Evolutionary conservation across 2,329 filamentous ascomycete genomes (phyloP).

Genomic region (Dactylellina cionopaga): DNA sequence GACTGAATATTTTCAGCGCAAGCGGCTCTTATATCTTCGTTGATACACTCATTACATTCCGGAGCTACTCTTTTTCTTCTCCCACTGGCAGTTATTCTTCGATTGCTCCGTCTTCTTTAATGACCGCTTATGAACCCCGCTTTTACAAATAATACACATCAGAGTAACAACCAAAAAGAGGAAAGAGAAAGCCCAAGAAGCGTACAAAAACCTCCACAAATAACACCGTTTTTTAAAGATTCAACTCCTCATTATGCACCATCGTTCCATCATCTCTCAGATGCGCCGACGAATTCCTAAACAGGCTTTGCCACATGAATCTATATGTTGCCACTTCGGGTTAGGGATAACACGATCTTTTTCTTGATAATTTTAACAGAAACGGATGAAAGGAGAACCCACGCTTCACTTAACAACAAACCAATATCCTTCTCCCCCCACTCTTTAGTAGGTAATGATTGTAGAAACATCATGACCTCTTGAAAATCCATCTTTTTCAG

Average conservation of each 20-base stretch:
- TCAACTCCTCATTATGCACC: constrained; percentile 53
- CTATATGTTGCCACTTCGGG: constrained; percentile 42
- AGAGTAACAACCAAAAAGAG: not conserved
- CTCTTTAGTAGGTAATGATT: constrained; percentile 87
- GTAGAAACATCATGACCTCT: constrained; percentile 99
- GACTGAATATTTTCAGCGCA: no score
- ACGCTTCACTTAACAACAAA: constrained; percentile 87
- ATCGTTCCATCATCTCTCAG: constrained; percentile 64
- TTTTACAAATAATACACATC: no score
- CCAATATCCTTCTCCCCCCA: constrained; percentile 99
- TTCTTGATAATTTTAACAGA: no score
- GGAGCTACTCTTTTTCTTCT: no score
- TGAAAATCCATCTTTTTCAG: constrained; percentile 95
- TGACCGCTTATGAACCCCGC: not conserved
- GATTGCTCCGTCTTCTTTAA: constrained; percentile 13
- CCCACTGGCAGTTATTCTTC: no score
- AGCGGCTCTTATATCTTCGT: not conserved
- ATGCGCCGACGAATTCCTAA: constrained; percentile 93
- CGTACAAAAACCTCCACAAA: constrained; percentile 54
- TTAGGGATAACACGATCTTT: no score
- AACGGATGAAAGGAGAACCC: no score
- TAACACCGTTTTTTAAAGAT: constrained; percentile 36
- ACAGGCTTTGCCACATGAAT: constrained; percentile 98
- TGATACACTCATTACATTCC: no score
- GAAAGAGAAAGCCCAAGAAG: not conserved